A percentile compares a stretch with the other conserved stretches of the same genome.
Evolutionary conservation across 1,139 yeast species (phyloP).

Genomic region (Hyphopichia khmerensis): DNA sequence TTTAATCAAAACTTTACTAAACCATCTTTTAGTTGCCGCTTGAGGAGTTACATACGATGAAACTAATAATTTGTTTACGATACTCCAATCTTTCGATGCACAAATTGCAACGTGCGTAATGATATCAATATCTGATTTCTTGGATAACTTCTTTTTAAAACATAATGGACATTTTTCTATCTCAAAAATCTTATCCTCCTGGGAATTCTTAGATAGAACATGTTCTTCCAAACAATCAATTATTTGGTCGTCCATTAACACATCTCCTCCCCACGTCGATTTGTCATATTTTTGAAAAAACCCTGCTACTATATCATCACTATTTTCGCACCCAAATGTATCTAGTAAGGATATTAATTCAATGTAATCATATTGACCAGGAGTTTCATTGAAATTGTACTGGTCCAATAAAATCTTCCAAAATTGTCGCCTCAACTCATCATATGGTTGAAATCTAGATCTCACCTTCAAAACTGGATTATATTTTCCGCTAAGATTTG

Average conservation of each 20-base stretch:
- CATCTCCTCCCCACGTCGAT: conserved; percentile 55
- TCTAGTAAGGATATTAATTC: conserved; percentile 62
- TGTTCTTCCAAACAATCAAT: conserved; percentile 52
- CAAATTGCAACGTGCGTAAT: conserved; percentile 88
- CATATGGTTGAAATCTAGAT: conserved; percentile 69
- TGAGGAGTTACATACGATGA: conserved; percentile 77
- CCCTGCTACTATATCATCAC: conserved; percentile 43
- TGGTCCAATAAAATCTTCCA: conserved; percentile 66
- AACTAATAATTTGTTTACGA: conserved; percentile 62
- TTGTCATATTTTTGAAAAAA: conserved; percentile 46
- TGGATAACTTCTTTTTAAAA: conserved; percentile 55
- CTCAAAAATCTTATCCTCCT: conserved; percentile 47
- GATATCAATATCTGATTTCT: conserved; percentile 62
- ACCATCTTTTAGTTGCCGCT: conserved; percentile 88
- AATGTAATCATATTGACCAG: conserved; percentile 44
- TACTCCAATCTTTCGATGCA: conserved; percentile 74
- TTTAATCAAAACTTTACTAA: conserved; percentile 75
- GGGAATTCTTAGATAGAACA: conserved; percentile 18
- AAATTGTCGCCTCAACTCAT: conserved; percentile 60
- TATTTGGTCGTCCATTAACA: conserved; percentile 55
- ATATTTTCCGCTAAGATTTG: conserved; percentile 36
- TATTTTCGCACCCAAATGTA: conserved; percentile 58
- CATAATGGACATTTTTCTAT: conserved; percentile 79
- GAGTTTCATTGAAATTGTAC: conserved; percentile 37
- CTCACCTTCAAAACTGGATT: conserved; percentile 58